A percentile compares a stretch with the other conserved stretches of the same genome.
Conservation (phyloP, 768 basidiomycete species). For the Pulveroboletus sp. region DNA sequence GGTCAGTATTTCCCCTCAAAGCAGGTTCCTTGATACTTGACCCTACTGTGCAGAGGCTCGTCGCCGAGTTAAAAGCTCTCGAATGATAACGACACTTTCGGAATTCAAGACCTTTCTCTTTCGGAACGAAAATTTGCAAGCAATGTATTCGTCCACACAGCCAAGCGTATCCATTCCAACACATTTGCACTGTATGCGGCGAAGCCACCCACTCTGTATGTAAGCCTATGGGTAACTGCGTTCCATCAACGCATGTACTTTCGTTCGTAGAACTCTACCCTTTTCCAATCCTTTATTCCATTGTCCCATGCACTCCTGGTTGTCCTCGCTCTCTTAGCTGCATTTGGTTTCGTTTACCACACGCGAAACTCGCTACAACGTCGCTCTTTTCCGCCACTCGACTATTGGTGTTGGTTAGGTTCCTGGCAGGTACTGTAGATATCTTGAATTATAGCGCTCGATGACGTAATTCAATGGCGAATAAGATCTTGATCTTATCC, state of each 20-base stretch:
- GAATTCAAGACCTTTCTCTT: conserved; percentile 2
- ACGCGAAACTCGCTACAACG: conserved; percentile 6
- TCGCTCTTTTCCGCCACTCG: conserved; percentile 3
- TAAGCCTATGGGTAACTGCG: conserved; percentile 23
- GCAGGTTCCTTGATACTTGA: neutral
- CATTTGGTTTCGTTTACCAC: conserved; percentile 15
- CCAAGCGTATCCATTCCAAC: conserved; percentile 19
- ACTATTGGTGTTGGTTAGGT: neutral
- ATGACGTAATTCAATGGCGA: neutral
- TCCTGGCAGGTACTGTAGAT: conserved; percentile 6
- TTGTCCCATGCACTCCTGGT: conserved; percentile 21
- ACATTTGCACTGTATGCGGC: conserved; percentile 29
- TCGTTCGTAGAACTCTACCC: conserved; percentile 19
- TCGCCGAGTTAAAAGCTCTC: conserved; percentile 56
- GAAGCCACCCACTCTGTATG: conserved; percentile 28
- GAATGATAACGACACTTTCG: conserved; percentile 30
- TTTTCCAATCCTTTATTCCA: conserved; percentile 11
- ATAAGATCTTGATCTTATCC: conserved; percentile 19
- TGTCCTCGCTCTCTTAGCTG: conserved; percentile 26
- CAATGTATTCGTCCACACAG: conserved; percentile 27
- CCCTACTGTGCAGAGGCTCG: conserved; percentile 46
- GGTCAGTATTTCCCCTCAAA: conserved; percentile 35
- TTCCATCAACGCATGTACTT: conserved; percentile 21
- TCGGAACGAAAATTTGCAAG: conserved; percentile 17
- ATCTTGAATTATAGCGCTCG: conserved; percentile 5